Evolutionary conservation across 345 rosid genomes (phyloP), one percentile per base, ranked within the genome.

Genomic region (Anacardium occidentale): DNA sequence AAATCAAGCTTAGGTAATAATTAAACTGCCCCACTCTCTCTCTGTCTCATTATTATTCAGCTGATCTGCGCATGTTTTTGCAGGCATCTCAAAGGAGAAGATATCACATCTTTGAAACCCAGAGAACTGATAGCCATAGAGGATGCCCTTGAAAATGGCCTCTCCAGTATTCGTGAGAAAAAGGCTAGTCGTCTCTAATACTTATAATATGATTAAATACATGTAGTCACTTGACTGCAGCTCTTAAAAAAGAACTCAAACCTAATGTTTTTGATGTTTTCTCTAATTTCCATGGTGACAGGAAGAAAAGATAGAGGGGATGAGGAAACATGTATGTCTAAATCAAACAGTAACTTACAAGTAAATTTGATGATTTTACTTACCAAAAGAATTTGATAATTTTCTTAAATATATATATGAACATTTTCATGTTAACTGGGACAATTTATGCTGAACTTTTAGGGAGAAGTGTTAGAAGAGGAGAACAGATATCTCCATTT

Each of bases 81-180:
- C 68, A 92, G 97, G 87, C 94, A 93, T 66, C 70, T 90, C 75
- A 90, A 84, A 52, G 93, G 97, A 6, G 87, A 89, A 68, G 93
- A 90, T 64, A 83, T 93, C 71, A 77, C 83, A 37, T 88, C 94
- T 63, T 81, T 89, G 83, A 77, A 82, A 76, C 75, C 80, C 68
- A 84, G 72, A 67, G 93, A 89, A 70, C 78, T 92, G 42, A 77
- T 82, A 60, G 81, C 71, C 47, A 70, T 91, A 57, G 93, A 91
- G 76, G 88, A 85, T 22, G 90, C 83, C n/a, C 84, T 93, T 8
- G 87, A 90, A 62, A 82, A 78, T 54, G 98, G 98, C 74, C 89
- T 90, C 24, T 74, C 76, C 50, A 53, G 72, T 44, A 59, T 90
- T 73, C 85, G 90, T 29, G 80, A 84, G 22, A 80, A 84, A 58